A percentile compares a stretch with the other conserved stretches of the same genome.
These are phyloP conservation scores for Cladosporium sphaerospermum DNA, from an alignment of 2,329 filamentous ascomycete genomes.

Conservation along the genomic window DNA sequence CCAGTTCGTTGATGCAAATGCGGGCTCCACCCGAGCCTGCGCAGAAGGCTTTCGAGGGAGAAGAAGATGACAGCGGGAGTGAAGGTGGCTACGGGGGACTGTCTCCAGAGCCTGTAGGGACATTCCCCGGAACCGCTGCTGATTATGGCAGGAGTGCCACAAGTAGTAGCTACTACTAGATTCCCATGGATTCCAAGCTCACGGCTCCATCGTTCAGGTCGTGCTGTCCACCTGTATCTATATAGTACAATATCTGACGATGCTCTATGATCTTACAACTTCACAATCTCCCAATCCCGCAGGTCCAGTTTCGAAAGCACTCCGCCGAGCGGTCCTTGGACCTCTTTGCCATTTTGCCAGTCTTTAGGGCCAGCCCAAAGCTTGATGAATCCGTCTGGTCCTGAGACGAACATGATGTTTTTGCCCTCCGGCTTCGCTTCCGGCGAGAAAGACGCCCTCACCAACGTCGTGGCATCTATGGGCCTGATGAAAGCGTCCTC, in stretches of 20 bases:
- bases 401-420: conserved; percentile 75
- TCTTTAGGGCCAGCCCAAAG: conserved; percentile 74
- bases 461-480: conserved; percentile 28
- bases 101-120: conserved; percentile 36
- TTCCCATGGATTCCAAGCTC: too few species aligned
- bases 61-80: conserved; percentile 41
- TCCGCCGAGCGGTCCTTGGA: conserved; percentile 69
- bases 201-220: background rate
- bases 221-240: too few species aligned
- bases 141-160: conserved; percentile 25
- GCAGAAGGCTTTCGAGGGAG: conserved; percentile 37
- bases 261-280: conserved; percentile 38
- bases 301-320: conserved; percentile 56
- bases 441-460: background rate
- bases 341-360: conserved; percentile 65
- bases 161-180: conserved; percentile 26
- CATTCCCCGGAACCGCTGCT: conserved; percentile 44
- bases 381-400: conserved; percentile 82
- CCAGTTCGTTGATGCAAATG: conserved; percentile 54
- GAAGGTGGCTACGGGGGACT: conserved; percentile 27
- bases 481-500: conserved; percentile 60
- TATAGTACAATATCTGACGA: too few species aligned
- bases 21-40: conserved; percentile 50
- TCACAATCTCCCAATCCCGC: conserved; percentile 53
- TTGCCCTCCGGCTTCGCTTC: conserved; percentile 35